Evolutionary conservation across 1,284 basidiomycete genomes (phyloP), one percentile per base, ranked within the genome.

Genomic region (Puccinia sorghi): DNA sequence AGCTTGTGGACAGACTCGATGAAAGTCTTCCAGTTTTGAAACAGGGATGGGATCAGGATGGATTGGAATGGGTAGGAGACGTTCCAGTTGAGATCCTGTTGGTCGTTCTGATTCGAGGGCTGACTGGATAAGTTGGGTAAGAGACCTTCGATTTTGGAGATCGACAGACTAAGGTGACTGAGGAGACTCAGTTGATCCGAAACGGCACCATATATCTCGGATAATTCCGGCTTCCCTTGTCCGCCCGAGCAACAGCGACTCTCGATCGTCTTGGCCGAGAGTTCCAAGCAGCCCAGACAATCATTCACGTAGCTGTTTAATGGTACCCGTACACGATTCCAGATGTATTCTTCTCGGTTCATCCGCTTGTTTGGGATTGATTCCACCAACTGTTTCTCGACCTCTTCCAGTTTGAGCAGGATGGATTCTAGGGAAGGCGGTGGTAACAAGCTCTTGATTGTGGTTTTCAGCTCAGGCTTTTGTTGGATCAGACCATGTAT

Each of bases 331-430:
- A 77, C 66, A 70, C 66, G 50, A 27, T 77, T 77, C 75, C 75
- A 77, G 20, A 77, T 70, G 27, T 77, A 77, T 48, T 77, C 75
- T 48, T 69, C 52, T 57, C 75, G 64, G 32, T 69, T 69, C 32
- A 56, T 75, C 5, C 66, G 48, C 20, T 77, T 70, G 41, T 70
- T 70, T 1, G 75, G 75, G 20, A 77, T 77, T 0, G 66, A 57
- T 32, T 69, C 54, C 4, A 77, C 25, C n/a, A 77, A 27, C 12
- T 69, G 52, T 41, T 70, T 41, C n/a, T 77, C 75, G 0, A 77
- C 64, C 22, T 77, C 52, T 3, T 25, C 39, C 46, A 77, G 48
- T 37, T 54, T 69, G 12, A 27, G 6, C 6, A 48, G 37, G 56
- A 69, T 59, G 11, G 75, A 57, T 48, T 77, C 75, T 13, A 77